Base-by-base conservation (phyloP, 805 yeast genomes). In the Metschnikowia baotianmanensis region DNA sequence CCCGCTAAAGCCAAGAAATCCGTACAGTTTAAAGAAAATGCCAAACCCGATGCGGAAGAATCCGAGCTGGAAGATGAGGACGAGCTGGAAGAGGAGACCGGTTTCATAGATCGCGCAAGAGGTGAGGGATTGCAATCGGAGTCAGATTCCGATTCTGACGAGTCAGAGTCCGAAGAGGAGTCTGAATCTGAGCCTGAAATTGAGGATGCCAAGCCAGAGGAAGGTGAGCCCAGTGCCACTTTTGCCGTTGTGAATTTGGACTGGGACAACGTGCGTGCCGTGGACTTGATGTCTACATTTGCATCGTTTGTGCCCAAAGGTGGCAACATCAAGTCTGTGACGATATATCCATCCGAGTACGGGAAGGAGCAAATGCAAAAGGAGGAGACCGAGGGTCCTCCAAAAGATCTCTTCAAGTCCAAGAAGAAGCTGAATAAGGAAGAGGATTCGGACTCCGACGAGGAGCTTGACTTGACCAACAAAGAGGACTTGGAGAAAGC, bases 201-300 rank as follows among this genome's bases (percentile, higher is more conserved):
- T 18, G 85, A 80, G 48, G 85, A 77, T 50, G 73, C 70, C 21
- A 74, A 77, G 38, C 85, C 93, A n/a, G 89, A 86, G 35, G 83
- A 80, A 36, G 95, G 96, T 33, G 96, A 91, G 2, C 95, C 96
- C 22, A 73, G 95, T 1, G 69, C 67, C 24, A 70, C 86, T 5
- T 71, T 93, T 56, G 99, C 99, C 0, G 96, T 83, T 1, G 98
- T 93, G 22, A 93, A 93, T 57, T 71, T 93, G 76, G 99, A 93
- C 59, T 93, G 99, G 99, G 99, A 93, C 54, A 86, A 93, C 56
- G 74, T 93, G n/a, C 76, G 79, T 33, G 85, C 98, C 0, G 78
- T 78, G 4, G 98, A 93, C 59, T 67, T 91, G 48, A 78, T 86
- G 83, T 95, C 95, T 4, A 83, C 98, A 0, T 88, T 91, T 54